A percentile compares a stretch with the other conserved stretches of the same genome.
These are phyloP conservation scores for Excoecaria agallocha DNA, from an alignment of 345 rosid genomes.

Conservation along the genomic window DNA sequence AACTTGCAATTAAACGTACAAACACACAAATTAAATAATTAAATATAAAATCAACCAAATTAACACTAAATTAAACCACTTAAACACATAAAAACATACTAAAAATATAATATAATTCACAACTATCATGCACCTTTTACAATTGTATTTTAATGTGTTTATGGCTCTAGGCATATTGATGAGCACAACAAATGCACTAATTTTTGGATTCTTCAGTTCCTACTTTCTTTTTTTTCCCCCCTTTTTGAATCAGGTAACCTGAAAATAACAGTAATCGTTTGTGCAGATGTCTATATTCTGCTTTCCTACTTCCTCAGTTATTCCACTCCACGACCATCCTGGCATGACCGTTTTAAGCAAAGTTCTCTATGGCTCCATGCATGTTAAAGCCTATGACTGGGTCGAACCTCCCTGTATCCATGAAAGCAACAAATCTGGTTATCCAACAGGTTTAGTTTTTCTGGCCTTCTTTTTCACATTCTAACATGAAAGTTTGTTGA, in stretches of 20 bases:
- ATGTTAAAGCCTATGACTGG: constrained; percentile 96
- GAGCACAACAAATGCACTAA: background rate
- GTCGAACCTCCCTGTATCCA: constrained; percentile 66
- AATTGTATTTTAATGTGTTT: background rate
- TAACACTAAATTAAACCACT: no score
- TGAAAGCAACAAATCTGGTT: constrained; percentile 46
- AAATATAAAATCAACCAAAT: no score
- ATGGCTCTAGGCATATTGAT: background rate
- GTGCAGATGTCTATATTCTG: constrained; percentile 92
- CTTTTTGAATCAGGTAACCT: no score
- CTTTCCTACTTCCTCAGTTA: constrained; percentile 90
- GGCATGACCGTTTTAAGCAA: constrained; percentile 93
- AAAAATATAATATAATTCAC: no score
- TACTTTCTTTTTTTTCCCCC: background rate
- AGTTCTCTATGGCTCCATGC: constrained; percentile 87
- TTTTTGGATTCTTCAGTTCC: background rate
- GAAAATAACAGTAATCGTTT: constrained; percentile 21
- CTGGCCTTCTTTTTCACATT: constrained; percentile 10
- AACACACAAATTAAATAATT: no score
- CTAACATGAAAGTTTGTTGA: constrained; percentile 9
- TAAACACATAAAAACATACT: no score
- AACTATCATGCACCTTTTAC: constrained; percentile 3
- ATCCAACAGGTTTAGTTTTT: constrained; percentile 38
- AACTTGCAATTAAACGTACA: no score
- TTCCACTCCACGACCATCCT: constrained; percentile 96